Evolutionary conservation across 768 basidiomycete species (phyloP), one percentile per base, ranked within the genome.

Genomic region (Tricholoma flavovirens): DNA sequence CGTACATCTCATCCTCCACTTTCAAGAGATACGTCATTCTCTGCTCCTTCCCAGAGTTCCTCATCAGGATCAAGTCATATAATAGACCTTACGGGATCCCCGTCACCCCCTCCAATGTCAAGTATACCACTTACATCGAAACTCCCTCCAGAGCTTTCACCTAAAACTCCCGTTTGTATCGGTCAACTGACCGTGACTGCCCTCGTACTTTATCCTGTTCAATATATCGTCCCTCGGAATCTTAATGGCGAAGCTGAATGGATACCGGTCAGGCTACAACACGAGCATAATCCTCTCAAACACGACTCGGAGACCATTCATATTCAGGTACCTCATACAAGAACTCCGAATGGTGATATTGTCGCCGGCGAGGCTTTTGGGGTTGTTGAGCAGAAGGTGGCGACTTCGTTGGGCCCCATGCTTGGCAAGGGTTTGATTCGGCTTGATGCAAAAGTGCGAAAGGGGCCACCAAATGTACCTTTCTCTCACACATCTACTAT

Each of bases 141-240:
- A 10, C 71, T 84, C 2, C 80, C 83, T 2, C 73, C 75, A 8
- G 86, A 89, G 45, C 70, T 90, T 15, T 78, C 87, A 5, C 88
- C 87, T 12, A 90, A 86, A 73, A 90, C 88, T 0, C 88, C 90
- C 14, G 84, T 95, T 52, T 95, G 93, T 68, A 93, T 95, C 49
- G 93, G 93, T 1, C 87, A 90, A 56, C 76, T 95, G 33, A 77
- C 78, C n/a, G 86, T 86, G 17, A 90, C 88, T 15, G 92, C 90
- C 12, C 81, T 95, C 24, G 83, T 95, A 32, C 77, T 93, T n/a
- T 90, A 92, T 68, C 91, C 88, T 7, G 81, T 88, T 15, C 66
- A 79, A 26, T 93, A 91, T 67, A 71, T 93, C 33, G 66, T 72
- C 45, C 72, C 73, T 21, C 78, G 75, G 51, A 77, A 78, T 59